Conservation (phyloP, 495 filamentous ascomycete species). For the Podospora appendiculata region DNA sequence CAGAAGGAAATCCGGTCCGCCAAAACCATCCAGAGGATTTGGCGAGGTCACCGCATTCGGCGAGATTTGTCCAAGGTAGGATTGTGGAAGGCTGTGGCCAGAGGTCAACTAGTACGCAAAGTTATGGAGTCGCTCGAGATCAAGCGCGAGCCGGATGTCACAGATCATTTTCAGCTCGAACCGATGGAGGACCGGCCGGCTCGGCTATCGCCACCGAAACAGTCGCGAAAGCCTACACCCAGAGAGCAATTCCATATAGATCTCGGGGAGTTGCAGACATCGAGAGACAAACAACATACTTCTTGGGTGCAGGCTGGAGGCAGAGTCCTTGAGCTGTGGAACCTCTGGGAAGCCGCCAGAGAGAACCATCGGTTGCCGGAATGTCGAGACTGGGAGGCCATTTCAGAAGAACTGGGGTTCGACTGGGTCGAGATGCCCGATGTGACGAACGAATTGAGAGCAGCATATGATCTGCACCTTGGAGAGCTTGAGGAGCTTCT, state of each 20-base stretch:
- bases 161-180: not conserved
- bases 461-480: slow-evolving; percentile 24
- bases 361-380: slow-evolving; percentile 15
- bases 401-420: slow-evolving; percentile 30
- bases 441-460: slow-evolving; percentile 26
- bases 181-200: not conserved
- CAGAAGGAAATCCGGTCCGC: not conserved
- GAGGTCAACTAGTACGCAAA: not conserved
- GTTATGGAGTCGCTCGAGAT: not conserved
- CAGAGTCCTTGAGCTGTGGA: slow-evolving; percentile 24
- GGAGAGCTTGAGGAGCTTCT: slow-evolving; percentile 20
- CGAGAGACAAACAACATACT: not conserved
- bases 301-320: slow-evolving; percentile 18
- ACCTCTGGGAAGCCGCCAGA: slow-evolving; percentile 25
- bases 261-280: slow-evolving; percentile 16
- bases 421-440: slow-evolving; percentile 25
- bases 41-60: not conserved
- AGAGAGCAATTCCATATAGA: slow-evolving; percentile 18
- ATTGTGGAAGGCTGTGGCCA: not conserved
- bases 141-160: not conserved
- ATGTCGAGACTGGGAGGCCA: slow-evolving; percentile 28
- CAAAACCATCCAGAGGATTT: not conserved
- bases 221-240: not conserved
- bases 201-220: not conserved
- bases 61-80: not conserved